Conservation (phyloP, 495 filamentous ascomycete species). For the Neurospora tetraspora region DNA sequence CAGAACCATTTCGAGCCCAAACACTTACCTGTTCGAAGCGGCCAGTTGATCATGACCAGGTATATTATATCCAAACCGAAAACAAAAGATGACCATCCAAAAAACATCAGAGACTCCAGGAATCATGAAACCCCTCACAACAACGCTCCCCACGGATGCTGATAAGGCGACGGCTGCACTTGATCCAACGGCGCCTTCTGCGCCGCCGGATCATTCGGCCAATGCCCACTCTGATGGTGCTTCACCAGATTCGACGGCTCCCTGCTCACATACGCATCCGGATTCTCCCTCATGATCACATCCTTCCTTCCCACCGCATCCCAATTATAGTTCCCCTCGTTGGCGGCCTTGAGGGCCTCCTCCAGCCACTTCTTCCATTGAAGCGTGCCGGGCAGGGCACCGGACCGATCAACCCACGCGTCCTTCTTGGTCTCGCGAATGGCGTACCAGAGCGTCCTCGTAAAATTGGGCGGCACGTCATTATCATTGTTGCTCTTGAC, state of each 20-base stretch:
- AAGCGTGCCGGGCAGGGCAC: slow-evolving; percentile 38
- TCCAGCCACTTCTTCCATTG: slow-evolving; percentile 44
- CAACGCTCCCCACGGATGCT: background rate
- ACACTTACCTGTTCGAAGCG: background rate
- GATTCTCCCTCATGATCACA: slow-evolving; percentile 32
- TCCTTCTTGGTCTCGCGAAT: slow-evolving; percentile 40
- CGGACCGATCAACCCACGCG: slow-evolving; percentile 38
- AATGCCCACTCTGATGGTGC: background rate
- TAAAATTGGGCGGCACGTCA: slow-evolving; percentile 35
- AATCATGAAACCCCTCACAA: background rate
- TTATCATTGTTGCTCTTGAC: slow-evolving; percentile 22
- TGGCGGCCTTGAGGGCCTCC: slow-evolving; percentile 33
- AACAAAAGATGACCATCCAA: background rate
- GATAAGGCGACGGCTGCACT: slow-evolving; percentile 5
- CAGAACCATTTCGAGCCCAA: background rate
- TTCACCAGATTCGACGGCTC: background rate
- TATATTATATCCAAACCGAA: background rate
- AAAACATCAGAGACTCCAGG: background rate
- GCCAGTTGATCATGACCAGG: background rate
- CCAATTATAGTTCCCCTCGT: slow-evolving; percentile 26
- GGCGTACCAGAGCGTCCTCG: slow-evolving; percentile 46
- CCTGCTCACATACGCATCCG: slow-evolving; percentile 2
- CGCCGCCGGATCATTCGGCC: slow-evolving; percentile 3
- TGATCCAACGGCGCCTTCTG: slow-evolving; percentile 14
- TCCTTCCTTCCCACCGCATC: slow-evolving; percentile 39